Percentiles rank a stretch among this genome's conserved stretches.
phyloP scores from a whole-genome alignment of 495 filamentous ascomycete genomes.

The Daldinia childiae region DNA sequence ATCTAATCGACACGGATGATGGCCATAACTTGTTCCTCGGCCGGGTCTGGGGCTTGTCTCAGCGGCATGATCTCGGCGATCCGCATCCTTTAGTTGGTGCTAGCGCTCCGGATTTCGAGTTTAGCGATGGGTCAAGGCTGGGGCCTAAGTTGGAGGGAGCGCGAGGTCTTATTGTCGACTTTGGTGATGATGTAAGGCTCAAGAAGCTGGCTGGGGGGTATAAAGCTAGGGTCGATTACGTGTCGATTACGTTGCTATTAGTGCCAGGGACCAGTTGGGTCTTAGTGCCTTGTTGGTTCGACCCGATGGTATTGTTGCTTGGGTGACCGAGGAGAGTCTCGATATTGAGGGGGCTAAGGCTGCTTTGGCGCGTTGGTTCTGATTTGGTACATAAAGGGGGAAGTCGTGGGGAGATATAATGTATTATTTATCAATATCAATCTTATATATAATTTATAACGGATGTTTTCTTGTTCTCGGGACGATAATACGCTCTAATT shows the following conservation, averaged over 20 bases:
- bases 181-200: slow-evolving; percentile 17
- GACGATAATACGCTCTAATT: too few relatives aligned
- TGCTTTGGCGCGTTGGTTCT: slow-evolving; percentile 25
- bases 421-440: background rate
- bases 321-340: slow-evolving; percentile 32
- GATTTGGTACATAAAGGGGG: background rate
- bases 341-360: slow-evolving; percentile 32
- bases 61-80: slow-evolving; percentile 41
- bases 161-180: slow-evolving; percentile 40
- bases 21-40: slow-evolving; percentile 46
- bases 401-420: background rate
- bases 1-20: slow-evolving; percentile 45
- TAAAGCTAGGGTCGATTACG: slow-evolving; percentile 37
- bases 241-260: slow-evolving; percentile 40
- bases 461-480: too few relatives aligned
- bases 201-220: slow-evolving; percentile 26
- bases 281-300: slow-evolving; percentile 45
- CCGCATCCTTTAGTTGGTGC: slow-evolving; percentile 44
- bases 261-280: slow-evolving; percentile 40
- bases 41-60: slow-evolving; percentile 47
- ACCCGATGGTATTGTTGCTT: slow-evolving; percentile 50
- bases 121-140: slow-evolving; percentile 41
- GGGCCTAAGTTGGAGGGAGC: slow-evolving; percentile 37
- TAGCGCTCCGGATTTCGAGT: slow-evolving; percentile 46
- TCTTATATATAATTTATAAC: too few relatives aligned